Conservation (phyloP, 164 flowering plant species). For the Houttuynia cordata region DNA sequence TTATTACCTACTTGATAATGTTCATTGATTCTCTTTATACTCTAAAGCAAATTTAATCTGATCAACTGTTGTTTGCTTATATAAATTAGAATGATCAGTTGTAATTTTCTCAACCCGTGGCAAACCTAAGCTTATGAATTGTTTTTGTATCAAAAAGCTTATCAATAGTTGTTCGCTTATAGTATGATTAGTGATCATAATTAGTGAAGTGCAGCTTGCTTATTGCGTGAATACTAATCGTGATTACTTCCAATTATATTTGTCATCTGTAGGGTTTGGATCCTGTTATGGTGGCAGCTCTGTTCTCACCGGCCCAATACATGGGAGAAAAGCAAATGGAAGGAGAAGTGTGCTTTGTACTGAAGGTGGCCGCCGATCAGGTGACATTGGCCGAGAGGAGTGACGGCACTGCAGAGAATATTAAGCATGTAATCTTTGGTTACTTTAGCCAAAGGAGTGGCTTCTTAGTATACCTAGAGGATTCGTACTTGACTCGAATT, state of each 20-base stretch:
- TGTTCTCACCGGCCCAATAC: conserved; percentile 56
- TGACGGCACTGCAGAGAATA: conserved; percentile 69
- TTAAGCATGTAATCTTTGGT: conserved; percentile 62
- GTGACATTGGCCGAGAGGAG: conserved; percentile 50
- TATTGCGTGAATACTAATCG: too few relatives aligned
- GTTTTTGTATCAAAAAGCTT: too few relatives aligned
- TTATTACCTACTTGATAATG: too few relatives aligned
- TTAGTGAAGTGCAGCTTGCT: too few relatives aligned
- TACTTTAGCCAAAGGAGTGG: conserved; percentile 82
- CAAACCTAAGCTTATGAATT: too few relatives aligned
- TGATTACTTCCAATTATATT: neutral
- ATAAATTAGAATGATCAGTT: too few relatives aligned
- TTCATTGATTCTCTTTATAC: too few relatives aligned
- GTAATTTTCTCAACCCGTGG: too few relatives aligned
- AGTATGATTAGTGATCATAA: too few relatives aligned
- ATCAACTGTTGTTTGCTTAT: too few relatives aligned
- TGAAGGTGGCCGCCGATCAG: conserved; percentile 59
- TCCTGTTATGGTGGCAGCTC: conserved; percentile 49
- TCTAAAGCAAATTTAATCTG: too few relatives aligned
- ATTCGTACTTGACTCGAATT: conserved; percentile 60
- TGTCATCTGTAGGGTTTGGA: conserved; percentile 50
- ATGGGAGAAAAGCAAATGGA: conserved; percentile 54
- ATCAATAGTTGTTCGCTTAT: too few relatives aligned
- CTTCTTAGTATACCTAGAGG: conserved; percentile 55
- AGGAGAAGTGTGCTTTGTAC: conserved; percentile 49